Evolutionary conservation across 257 asterid species (phyloP).

Genomic region (Salvia splendens): DNA sequence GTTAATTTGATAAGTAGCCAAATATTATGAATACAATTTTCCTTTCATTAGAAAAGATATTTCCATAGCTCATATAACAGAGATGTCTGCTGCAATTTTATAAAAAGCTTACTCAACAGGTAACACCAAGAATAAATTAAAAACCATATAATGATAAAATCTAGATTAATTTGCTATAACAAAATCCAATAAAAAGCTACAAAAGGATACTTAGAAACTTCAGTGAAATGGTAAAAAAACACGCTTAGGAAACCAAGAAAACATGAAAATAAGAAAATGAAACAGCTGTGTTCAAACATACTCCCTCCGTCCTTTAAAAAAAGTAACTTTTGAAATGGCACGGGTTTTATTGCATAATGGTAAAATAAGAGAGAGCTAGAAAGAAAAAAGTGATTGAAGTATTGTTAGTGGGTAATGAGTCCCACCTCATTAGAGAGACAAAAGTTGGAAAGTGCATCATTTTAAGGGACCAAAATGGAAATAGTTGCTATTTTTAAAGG

Average conservation of each 20-base stretch:
- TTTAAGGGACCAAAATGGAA: no score
- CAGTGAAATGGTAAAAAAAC: neutral
- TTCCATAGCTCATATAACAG: neutral
- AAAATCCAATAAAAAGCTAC: neutral
- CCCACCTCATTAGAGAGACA: no score
- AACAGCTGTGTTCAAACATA: neutral
- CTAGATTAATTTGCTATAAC: conserved; percentile 5
- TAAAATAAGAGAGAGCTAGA: no score
- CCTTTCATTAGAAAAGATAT: neutral
- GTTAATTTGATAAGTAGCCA: neutral
- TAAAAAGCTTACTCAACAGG: neutral
- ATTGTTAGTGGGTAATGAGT: no score
- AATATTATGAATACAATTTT: neutral
- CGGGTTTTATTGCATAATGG: no score
- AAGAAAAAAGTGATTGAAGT: no score
- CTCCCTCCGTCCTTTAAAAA: no score
- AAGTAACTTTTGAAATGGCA: no score
- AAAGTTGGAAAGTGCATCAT: no score
- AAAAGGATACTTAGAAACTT: conserved; percentile 4
- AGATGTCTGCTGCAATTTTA: neutral
- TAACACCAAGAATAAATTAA: conserved; percentile 12
- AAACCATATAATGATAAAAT: neutral
- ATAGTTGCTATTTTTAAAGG: no score
- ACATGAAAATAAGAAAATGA: neutral
- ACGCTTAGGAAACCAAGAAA: conserved; percentile 13